These are phyloP conservation scores for Neopestalotiopsis clavispora DNA, from an alignment of 2,329 filamentous ascomycete genomes.

Conservation along the genomic window DNA sequence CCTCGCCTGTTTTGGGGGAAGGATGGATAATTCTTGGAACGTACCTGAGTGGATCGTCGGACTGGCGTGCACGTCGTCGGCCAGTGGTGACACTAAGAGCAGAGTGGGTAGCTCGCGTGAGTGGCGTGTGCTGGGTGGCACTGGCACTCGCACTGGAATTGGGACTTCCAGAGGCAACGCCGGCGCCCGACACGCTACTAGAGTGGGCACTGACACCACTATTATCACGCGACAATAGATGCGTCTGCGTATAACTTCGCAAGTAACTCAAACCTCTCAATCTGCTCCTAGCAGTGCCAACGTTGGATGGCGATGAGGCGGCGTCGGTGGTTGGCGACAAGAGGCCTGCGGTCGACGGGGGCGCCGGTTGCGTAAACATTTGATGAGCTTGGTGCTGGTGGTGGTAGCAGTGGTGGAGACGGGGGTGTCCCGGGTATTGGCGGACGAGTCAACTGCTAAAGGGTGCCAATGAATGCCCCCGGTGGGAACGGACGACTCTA, in stretches of 20 bases:
- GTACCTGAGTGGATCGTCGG: constrained; percentile 9
- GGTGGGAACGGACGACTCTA: constrained; percentile 6
- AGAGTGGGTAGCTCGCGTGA: constrained; percentile 15
- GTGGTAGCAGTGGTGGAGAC: constrained; percentile 1
- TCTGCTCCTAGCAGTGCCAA: constrained; percentile 28
- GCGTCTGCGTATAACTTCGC: constrained; percentile 26
- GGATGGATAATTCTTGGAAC: not conserved
- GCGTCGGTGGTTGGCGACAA: constrained; percentile 33
- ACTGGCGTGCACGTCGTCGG: constrained; percentile 9
- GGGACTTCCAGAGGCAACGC: not conserved
- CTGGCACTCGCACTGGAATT: not conserved
- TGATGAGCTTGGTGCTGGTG: constrained; percentile 15
- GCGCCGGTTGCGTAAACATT: constrained; percentile 36
- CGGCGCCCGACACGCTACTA: constrained; percentile 2
- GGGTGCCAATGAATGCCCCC: not conserved
- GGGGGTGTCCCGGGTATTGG: constrained; percentile 5
- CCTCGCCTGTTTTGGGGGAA: not conserved
- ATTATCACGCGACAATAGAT: constrained; percentile 21
- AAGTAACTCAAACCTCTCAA: constrained; percentile 35
- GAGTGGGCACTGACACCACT: constrained; percentile 7
- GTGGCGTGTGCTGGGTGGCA: constrained; percentile 1
- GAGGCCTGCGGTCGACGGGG: constrained; percentile 32
- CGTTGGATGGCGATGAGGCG: constrained; percentile 24
- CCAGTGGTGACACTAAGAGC: constrained; percentile 3
- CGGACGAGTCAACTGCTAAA: not conserved